Percentiles rank a stretch among this genome's conserved stretches.
These are phyloP conservation scores for Apiosordaria backusii DNA, from an alignment of 495 filamentous ascomycete species.

Conservation along the genomic window DNA sequence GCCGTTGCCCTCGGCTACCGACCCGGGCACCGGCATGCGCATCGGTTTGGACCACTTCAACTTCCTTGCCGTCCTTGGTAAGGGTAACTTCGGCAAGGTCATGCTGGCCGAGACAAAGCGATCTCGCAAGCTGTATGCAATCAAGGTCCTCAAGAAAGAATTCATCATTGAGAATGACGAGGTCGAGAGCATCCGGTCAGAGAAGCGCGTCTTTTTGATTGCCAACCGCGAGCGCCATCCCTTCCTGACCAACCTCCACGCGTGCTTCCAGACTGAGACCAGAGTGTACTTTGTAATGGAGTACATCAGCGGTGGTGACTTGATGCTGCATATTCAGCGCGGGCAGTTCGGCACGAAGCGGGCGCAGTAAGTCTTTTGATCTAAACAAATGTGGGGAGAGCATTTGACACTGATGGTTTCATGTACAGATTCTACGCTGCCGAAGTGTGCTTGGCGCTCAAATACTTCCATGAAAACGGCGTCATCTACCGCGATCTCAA, in stretches of 20 bases:
- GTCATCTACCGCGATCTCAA: slow-evolving; percentile 99
- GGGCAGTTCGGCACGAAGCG: slow-evolving; percentile 93
- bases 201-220: slow-evolving; percentile 95
- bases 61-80: slow-evolving; percentile 96
- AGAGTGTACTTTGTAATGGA: slow-evolving; percentile 99
- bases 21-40: slow-evolving; percentile 63
- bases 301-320: slow-evolving; percentile 96
- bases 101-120: slow-evolving; percentile 98
- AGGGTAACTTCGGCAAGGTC: slow-evolving; percentile 99
- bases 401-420: slow-evolving; percentile 38
- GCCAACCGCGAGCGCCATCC: slow-evolving; percentile 98
- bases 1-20: slow-evolving; percentile 56
- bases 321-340: slow-evolving; percentile 98
- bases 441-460: slow-evolving; percentile 93
- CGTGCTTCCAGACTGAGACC: slow-evolving; percentile 99
- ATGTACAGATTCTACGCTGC: slow-evolving; percentile 82
- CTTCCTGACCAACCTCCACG: slow-evolving; percentile 91
- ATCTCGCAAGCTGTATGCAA: slow-evolving; percentile 88
- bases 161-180: slow-evolving; percentile 99
- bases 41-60: slow-evolving; percentile 99
- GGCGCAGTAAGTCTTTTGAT: slow-evolving; percentile 61
- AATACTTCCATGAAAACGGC: slow-evolving; percentile 99
- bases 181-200: slow-evolving; percentile 96
- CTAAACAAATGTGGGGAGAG: neutral
- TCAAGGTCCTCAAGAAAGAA: slow-evolving; percentile 99